Percentiles rank a stretch among this genome's conserved stretches.
Evolutionary conservation across 768 basidiomycete species (phyloP).

Genomic region (Leccinum olivaceopallidum): DNA sequence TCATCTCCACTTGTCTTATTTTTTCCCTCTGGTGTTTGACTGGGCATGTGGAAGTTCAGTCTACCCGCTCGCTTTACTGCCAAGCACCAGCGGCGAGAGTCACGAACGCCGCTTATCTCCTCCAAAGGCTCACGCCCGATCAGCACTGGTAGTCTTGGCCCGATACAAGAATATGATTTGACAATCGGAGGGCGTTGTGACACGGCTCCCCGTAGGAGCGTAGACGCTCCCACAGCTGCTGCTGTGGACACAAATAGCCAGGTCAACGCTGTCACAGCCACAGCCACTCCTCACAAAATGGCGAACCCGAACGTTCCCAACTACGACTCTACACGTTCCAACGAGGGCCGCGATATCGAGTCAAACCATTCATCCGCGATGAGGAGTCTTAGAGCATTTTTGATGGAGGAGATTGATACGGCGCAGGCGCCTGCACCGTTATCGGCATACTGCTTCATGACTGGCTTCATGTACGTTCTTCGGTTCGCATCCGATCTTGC

Average conservation of each 20-base stretch:
- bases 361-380: slow-evolving; percentile 3
- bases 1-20: not conserved
- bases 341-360: slow-evolving; percentile 18
- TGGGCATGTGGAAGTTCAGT: slow-evolving; percentile 15
- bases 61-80: slow-evolving; percentile 13
- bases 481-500: not conserved
- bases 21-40: not conserved
- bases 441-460: slow-evolving; percentile 75
- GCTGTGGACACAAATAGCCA: not conserved
- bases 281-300: not conserved
- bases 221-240: not conserved
- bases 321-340: not conserved
- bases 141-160: slow-evolving; percentile 9
- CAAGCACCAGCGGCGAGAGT: slow-evolving; percentile 7
- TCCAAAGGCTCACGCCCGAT: slow-evolving; percentile 2
- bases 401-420: slow-evolving; percentile 29
- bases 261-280: not conserved
- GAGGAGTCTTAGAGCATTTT: slow-evolving; percentile 10
- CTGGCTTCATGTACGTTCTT: slow-evolving; percentile 65
- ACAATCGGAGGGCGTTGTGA: not conserved
- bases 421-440: slow-evolving; percentile 48
- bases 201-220: not conserved
- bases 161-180: slow-evolving; percentile 13
- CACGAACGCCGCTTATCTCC: slow-evolving; percentile 17
- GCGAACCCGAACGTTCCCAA: not conserved